phyloP scores from a whole-genome alignment of 1,284 basidiomycete species.

The Mycosarcoma maydis region DNA sequence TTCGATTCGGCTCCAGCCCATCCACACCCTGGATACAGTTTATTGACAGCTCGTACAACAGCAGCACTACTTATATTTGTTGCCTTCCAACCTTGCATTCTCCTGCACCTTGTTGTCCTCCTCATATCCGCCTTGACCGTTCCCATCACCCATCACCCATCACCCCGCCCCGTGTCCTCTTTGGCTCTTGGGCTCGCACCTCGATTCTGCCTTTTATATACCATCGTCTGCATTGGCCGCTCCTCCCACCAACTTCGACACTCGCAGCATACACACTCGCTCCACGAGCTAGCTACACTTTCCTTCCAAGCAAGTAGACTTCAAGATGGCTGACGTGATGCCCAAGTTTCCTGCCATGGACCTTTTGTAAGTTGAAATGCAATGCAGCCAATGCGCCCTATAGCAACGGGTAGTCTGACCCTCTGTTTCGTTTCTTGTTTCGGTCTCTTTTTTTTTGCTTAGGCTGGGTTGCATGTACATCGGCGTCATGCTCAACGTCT shows the following conservation, averaged over 20 bases:
- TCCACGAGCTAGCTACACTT: too few relatives aligned
- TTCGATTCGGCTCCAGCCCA: background rate
- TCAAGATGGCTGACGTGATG: constrained; percentile 32
- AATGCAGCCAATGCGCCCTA: background rate
- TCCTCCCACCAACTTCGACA: too few relatives aligned
- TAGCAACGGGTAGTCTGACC: background rate
- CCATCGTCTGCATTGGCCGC: too few relatives aligned
- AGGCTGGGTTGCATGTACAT: constrained; percentile 61
- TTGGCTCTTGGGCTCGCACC: too few relatives aligned
- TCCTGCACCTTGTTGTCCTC: background rate
- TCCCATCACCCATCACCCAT: too few relatives aligned
- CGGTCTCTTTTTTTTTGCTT: background rate
- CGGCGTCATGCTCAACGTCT: constrained; percentile 58
- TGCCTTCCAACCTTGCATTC: background rate
- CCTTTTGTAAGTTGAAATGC: constrained; percentile 37
- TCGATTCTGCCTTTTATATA: too few relatives aligned
- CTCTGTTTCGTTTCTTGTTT: background rate
- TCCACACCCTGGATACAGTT: background rate
- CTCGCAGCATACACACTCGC: too few relatives aligned
- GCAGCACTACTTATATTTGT: constrained; percentile 2
- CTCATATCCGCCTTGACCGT: background rate
- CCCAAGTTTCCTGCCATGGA: constrained; percentile 31
- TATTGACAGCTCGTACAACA: background rate
- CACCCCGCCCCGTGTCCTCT: too few relatives aligned
- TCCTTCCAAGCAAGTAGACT: constrained; percentile 1